A percentile compares a stretch with the other conserved stretches of the same genome.
Evolutionary conservation across 805 yeast genomes (phyloP).

Genomic region (Wilhelminamyces savonicus): DNA sequence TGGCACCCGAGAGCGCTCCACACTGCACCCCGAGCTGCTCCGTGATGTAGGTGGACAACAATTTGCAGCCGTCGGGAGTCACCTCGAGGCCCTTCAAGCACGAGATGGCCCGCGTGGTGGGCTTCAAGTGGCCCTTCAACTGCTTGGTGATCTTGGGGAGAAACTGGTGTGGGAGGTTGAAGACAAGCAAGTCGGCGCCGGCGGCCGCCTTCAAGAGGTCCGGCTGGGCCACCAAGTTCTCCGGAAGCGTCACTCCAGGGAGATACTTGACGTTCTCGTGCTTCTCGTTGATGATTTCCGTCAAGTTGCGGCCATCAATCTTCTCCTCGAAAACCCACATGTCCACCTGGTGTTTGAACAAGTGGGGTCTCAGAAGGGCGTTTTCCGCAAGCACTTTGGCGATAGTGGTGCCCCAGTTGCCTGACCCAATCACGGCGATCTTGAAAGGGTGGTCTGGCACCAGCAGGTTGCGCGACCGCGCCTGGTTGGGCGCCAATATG

Average conservation of each 20-base stretch:
- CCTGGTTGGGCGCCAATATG: slow-evolving; percentile 15
- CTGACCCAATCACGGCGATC: slow-evolving; percentile 39
- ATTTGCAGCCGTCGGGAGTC: slow-evolving; percentile 35
- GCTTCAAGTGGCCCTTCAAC: slow-evolving; percentile 33
- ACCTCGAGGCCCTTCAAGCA: slow-evolving; percentile 43
- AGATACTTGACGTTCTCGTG: slow-evolving; percentile 41
- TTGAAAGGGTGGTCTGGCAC: slow-evolving; percentile 19
- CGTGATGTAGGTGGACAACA: slow-evolving; percentile 37
- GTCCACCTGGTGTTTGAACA: slow-evolving; percentile 31
- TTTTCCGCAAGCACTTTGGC: slow-evolving; percentile 42
- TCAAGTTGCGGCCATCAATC: slow-evolving; percentile 34
- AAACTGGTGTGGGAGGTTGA: slow-evolving; percentile 43
- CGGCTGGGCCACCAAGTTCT: slow-evolving; percentile 35
- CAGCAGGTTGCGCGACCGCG: too few species aligned
- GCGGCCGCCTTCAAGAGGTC: slow-evolving; percentile 30
- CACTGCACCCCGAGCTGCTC: slow-evolving; percentile 38
- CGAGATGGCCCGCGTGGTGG: slow-evolving; percentile 36
- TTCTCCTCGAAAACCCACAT: slow-evolving; percentile 44
- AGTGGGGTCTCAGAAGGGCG: slow-evolving; percentile 30
- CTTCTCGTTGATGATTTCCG: slow-evolving; percentile 36
- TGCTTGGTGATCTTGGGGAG: slow-evolving; percentile 32
- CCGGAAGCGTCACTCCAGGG: slow-evolving; percentile 37
- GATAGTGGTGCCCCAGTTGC: slow-evolving; percentile 44
- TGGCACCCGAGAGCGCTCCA: slow-evolving; percentile 44
- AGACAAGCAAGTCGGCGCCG: slow-evolving; percentile 38